These are phyloP conservation scores for Quercus engelmannii DNA, from an alignment of 306 rosid genomes.

Conservation along the genomic window DNA sequence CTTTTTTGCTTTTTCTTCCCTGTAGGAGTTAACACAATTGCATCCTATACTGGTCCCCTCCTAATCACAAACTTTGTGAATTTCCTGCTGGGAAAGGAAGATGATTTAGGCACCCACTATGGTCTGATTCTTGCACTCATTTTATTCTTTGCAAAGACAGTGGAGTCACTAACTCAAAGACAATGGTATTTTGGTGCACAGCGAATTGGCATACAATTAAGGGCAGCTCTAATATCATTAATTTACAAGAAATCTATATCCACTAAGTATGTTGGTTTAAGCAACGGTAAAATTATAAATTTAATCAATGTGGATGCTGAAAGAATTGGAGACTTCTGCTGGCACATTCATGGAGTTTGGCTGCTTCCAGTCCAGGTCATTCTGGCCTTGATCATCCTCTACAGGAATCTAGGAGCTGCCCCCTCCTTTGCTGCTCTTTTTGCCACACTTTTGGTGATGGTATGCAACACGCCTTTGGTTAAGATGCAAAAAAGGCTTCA, in stretches of 20 bases:
- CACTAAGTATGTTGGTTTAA: conserved; percentile 46
- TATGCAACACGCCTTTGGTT: conserved; percentile 81
- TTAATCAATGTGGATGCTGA: conserved; percentile 80
- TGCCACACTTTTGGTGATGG: conserved; percentile 73
- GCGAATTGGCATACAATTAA: conserved; percentile 55
- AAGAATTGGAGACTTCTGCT: conserved; percentile 81
- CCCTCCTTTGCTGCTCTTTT: conserved; percentile 77
- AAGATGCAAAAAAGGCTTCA: conserved; percentile 65
- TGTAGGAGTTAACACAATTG: conserved; percentile 69
- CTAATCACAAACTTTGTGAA: neutral
- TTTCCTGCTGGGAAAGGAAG: too few relatives aligned
- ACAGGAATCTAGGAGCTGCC: conserved; percentile 61
- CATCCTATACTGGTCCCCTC: conserved; percentile 73
- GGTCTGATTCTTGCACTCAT: too few relatives aligned
- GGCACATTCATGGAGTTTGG: conserved; percentile 79
- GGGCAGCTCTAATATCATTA: conserved; percentile 65
- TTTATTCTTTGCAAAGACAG: too few relatives aligned
- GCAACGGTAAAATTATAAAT: conserved; percentile 62
- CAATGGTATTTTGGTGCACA: conserved; percentile 96
- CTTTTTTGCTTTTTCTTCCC: neutral
- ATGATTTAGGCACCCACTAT: too few relatives aligned
- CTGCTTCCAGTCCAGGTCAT: conserved; percentile 81
- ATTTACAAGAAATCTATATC: neutral
- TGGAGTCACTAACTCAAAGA: conserved; percentile 78
- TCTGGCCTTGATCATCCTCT: conserved; percentile 68